phyloP scores from a whole-genome alignment of 495 filamentous ascomycete species.

The Parachaetomium inaequale region DNA sequence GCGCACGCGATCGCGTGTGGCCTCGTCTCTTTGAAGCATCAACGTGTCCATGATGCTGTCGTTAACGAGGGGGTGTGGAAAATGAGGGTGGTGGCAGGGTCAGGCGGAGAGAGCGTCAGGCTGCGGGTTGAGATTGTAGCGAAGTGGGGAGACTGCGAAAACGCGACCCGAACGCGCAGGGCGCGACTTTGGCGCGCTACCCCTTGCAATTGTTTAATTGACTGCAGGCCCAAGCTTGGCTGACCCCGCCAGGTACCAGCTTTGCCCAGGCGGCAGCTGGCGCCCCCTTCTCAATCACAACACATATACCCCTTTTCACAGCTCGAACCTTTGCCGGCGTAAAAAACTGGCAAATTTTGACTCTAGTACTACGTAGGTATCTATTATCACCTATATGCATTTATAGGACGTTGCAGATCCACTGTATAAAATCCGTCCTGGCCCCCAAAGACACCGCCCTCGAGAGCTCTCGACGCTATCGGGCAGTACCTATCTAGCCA shows the following conservation, averaged over 20 bases:
- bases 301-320: too few species aligned
- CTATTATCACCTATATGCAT: too few species aligned
- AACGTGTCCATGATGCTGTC: constrained; percentile 61
- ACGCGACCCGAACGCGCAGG: constrained; percentile 28
- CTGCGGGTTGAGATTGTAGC: neutral
- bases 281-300: too few species aligned
- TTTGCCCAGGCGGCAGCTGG: too few species aligned
- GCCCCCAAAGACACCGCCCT: too few species aligned
- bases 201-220: constrained; percentile 34
- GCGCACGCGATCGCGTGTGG: constrained; percentile 72
- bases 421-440: too few species aligned
- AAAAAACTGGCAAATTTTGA: too few species aligned
- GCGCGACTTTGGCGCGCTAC: constrained; percentile 25
- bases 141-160: constrained; percentile 25
- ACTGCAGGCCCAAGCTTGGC: constrained; percentile 13
- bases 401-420: too few species aligned
- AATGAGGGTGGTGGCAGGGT: neutral
- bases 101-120: neutral
- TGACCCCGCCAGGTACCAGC: neutral
- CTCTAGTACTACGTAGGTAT: too few species aligned
- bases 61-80: constrained; percentile 1
- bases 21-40: constrained; percentile 71
- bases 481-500: too few species aligned
- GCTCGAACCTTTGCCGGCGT: too few species aligned
- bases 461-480: too few species aligned